phyloP scores from a whole-genome alignment of 2,329 filamentous ascomycete species.

The Calonectria pseudoturangicola region DNA sequence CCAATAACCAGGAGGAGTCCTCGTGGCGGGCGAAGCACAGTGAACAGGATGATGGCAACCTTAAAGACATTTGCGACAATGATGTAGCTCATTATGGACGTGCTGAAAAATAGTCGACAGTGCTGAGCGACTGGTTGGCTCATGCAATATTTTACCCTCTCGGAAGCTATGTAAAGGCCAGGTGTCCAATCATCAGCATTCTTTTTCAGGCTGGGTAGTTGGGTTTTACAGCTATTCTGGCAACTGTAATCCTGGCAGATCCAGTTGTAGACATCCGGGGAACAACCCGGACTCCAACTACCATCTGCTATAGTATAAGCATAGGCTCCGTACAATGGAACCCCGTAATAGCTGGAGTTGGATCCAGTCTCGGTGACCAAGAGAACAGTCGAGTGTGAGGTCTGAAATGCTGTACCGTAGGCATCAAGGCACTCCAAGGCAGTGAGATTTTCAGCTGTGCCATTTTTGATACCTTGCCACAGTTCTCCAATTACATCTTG shows the following conservation, averaged over 20 bases:
- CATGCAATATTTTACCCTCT: conserved; percentile 26
- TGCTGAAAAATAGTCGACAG: conserved; percentile 34
- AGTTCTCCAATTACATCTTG: neutral
- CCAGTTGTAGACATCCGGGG: conserved; percentile 18
- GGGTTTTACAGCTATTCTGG: neutral
- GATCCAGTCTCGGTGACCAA: conserved; percentile 17
- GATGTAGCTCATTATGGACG: conserved; percentile 1
- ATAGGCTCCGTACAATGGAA: neutral
- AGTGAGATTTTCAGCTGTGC: conserved; percentile 22
- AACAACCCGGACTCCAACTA: neutral
- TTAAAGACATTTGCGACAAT: conserved; percentile 33
- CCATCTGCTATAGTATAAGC: neutral
- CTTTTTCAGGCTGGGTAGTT: conserved; percentile 2
- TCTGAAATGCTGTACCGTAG: conserved; percentile 36
- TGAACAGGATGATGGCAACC: conserved; percentile 24
- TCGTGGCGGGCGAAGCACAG: conserved; percentile 15
- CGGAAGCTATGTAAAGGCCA: neutral
- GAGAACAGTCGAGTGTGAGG: conserved; percentile 20
- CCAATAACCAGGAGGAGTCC: conserved; percentile 36
- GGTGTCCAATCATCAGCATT: conserved; percentile 30
- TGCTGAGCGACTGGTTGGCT: conserved; percentile 24
- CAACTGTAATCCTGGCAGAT: neutral
- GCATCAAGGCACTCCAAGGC: conserved; percentile 30
- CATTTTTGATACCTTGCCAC: conserved; percentile 7
- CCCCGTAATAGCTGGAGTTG: neutral